Percentiles rank a stretch among this genome's conserved stretches.
phyloP scores from a whole-genome alignment of 2,329 filamentous ascomycete species.

The Teratosphaeriaceae sp. region DNA sequence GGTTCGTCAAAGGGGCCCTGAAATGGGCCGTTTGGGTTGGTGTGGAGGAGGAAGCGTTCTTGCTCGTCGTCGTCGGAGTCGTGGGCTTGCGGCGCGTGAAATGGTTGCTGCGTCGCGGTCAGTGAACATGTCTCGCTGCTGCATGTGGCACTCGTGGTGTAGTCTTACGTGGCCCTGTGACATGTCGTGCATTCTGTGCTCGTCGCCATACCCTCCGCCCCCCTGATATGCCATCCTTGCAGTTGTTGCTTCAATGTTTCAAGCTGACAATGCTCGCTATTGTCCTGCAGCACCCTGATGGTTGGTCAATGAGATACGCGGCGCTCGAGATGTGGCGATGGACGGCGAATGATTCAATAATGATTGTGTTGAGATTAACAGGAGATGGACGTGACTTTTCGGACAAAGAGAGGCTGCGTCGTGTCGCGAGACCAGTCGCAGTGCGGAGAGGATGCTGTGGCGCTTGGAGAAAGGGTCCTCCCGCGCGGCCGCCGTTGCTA shows the following conservation, averaged over 20 bases:
- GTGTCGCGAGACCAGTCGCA: no score
- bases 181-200: constrained; percentile 20
- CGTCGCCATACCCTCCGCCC: constrained; percentile 24
- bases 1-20: constrained; percentile 43
- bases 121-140: background rate
- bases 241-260: no score
- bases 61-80: constrained; percentile 41
- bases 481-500: no score
- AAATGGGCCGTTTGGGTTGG: constrained; percentile 40
- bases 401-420: no score
- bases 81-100: constrained; percentile 21
- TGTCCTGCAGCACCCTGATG: background rate
- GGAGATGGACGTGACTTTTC: no score
- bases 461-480: no score
- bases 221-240: constrained; percentile 29
- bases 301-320: background rate
- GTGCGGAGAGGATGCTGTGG: no score
- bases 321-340: background rate
- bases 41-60: constrained; percentile 43
- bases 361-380: background rate
- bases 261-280: background rate
- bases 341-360: background rate
- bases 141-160: background rate
- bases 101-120: constrained; percentile 6
- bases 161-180: constrained; percentile 14